Evolutionary conservation across 75 land plant genomes (phyloP), one percentile per base, ranked within the genome.

Genomic region (Selaginella moellendorffii): DNA sequence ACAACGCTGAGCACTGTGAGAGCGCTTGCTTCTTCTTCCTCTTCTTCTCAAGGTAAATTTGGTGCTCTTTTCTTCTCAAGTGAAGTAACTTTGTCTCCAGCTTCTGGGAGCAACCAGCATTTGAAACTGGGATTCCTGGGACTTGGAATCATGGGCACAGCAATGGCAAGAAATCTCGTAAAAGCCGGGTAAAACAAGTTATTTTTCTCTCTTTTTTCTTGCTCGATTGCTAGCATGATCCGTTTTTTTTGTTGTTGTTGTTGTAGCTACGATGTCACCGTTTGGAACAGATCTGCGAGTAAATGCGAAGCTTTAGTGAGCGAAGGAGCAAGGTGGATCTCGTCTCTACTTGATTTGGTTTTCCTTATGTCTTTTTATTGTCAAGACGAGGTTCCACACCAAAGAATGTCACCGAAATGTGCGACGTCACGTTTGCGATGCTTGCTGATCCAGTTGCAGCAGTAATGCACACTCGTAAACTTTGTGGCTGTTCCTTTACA

Each of bases 401-500:
- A 56, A 25, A 19, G 19, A 5, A 56, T 21, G 59, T 56, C 5
- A 25, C 59, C 2, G 9, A 76, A 62, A 88, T 77, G 76, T 92
- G 90, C 80, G 83, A 75, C 53, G 71, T 79, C 62, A 88, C 83
- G 22, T 81, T 88, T 29, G 97, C 85, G 56, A 92, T 92, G 90
- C 70, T 92, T 54, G 79, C 97, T 68, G 97, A 92, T 81, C 97
- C 97, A 63, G 22, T 78, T 63, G 97, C 81, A 63, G 96, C 96
- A 56, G 59, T 56, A 56, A 56, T 56, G 21, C 24, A 21, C n/a
- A 21, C 59, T 8, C 24, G n/a, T 8, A 21, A 2, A 56, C 24
- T 2, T 8, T n/a, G n/a, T 2, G 9, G 24, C 59, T 2, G 17
- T 8, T 19, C 5, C 24, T 2, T 2, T 8, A 56, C n/a, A 56